These are phyloP conservation scores for Scutellaria barbata DNA, from an alignment of 257 asterid species.

Conservation along the genomic window DNA sequence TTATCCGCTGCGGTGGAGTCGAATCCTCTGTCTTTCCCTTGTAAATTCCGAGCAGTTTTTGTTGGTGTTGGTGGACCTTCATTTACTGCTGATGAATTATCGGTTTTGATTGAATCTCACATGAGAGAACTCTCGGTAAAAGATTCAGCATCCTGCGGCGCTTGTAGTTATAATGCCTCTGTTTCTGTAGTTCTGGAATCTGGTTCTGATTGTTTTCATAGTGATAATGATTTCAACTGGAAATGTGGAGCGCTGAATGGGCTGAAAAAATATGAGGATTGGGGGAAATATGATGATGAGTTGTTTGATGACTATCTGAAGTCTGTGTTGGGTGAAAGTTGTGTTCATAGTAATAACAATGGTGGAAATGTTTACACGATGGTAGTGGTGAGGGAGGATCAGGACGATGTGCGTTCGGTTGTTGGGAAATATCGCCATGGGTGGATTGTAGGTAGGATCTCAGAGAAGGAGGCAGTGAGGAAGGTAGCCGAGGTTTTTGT, in stretches of 20 bases:
- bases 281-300: constrained; percentile 47
- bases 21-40: constrained; percentile 63
- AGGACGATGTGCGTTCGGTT: constrained; percentile 53
- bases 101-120: constrained; percentile 50
- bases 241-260: constrained; percentile 63
- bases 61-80: constrained; percentile 44
- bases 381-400: constrained; percentile 64
- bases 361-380: constrained; percentile 63
- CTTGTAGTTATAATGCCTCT: constrained; percentile 53
- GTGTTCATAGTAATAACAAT: constrained; percentile 28
- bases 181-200: constrained; percentile 68
- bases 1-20: constrained; percentile 68
- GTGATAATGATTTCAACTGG: constrained; percentile 47
- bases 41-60: constrained; percentile 71
- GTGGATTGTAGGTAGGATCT: constrained; percentile 74
- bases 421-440: constrained; percentile 91
- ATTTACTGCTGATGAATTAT: constrained; percentile 49
- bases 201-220: constrained; percentile 46
- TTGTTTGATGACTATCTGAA: constrained; percentile 66
- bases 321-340: constrained; percentile 42
- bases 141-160: constrained; percentile 57
- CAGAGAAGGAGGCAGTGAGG: constrained; percentile 58
- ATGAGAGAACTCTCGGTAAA: constrained; percentile 53
- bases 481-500: constrained; percentile 75
- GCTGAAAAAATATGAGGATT: constrained; percentile 37